These are phyloP conservation scores for Aspergillus novofumigatus DNA, from an alignment of 2,329 filamentous ascomycete species.

Conservation along the genomic window DNA sequence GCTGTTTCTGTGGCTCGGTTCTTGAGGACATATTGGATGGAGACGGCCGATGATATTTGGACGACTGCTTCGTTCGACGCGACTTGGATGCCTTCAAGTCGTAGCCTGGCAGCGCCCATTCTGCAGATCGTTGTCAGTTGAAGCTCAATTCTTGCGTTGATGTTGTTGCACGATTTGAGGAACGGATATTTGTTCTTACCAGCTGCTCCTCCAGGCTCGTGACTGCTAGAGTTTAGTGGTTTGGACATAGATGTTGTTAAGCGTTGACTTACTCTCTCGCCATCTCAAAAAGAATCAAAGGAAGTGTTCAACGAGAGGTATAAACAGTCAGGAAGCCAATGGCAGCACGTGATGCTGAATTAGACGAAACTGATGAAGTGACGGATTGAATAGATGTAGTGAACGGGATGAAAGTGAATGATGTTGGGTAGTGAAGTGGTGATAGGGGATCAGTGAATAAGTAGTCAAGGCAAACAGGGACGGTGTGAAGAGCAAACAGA, in stretches of 20 bases:
- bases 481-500: neutral
- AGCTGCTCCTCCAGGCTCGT: conserved; percentile 20
- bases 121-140: conserved; percentile 5
- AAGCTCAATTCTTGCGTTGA: neutral
- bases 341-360: neutral
- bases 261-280: conserved; percentile 2
- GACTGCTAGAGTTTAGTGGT: conserved; percentile 9
- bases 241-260: conserved; percentile 1
- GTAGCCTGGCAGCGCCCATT: conserved; percentile 22
- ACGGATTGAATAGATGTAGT: neutral
- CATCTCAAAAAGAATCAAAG: neutral
- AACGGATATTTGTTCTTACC: conserved; percentile 10
- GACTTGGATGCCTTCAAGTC: conserved; percentile 5
- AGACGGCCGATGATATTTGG: neutral
- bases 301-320: neutral
- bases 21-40: neutral
- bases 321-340: neutral
- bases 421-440: neutral
- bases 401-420: neutral
- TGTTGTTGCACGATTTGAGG: neutral
- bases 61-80: neutral
- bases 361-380: neutral
- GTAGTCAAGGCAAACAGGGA: neutral
- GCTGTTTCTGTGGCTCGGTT: conserved; percentile 3
- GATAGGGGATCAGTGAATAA: neutral